Base-by-base conservation (phyloP, 2,329 filamentous ascomycete genomes). In the Trichoderma koningii region DNA sequence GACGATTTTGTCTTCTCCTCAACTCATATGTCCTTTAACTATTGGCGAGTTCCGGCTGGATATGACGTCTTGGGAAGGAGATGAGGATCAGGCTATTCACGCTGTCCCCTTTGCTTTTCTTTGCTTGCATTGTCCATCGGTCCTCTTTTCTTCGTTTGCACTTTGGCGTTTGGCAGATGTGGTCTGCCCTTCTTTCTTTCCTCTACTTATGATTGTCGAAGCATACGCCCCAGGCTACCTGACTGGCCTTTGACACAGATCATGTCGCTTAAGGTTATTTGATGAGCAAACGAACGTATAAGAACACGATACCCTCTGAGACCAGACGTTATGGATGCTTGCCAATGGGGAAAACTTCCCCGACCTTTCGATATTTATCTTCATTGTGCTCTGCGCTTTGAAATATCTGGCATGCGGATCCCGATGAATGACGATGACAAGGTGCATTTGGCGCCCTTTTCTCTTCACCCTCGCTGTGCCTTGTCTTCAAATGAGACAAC, bases 21-120 rank as follows among this genome's bases (percentile, higher is more conserved):
- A 23, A 17, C 17, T 26, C 23, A 38, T 50, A 50, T 28, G 30
- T 34, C 15, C 23, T 61, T 38, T 44, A 38, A 14, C 53, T 26
- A 47, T 53, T 44, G 19, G 28, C 41, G 63, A 48, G 3, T 28
- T 45, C 9, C 55, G 55, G 50, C 50, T 55, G 56, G 21, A 53
- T 48, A 55, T 14, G 45, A 9, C 23, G 17, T 17, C 45, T 52
- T n/a, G 19, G 38, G 44, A 60, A 19, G 4, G 12, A 23, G 23
- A 44, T 10, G 34, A n/a, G n/a, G 21, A 21, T 9, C n/a, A 55
- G 6, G 15, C 14, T 7, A 2, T 5, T 23, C 12, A n/a, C n/a
- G 7, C 17, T 21, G 7, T 52, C 15, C 28, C 42, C n/a, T 44
- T 28, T 51, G 19, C 7, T 51, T 42, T n/a, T 21, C 14, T 30